phyloP scores from a whole-genome alignment of 345 rosid species.

The Arabidopsis arenosa region DNA sequence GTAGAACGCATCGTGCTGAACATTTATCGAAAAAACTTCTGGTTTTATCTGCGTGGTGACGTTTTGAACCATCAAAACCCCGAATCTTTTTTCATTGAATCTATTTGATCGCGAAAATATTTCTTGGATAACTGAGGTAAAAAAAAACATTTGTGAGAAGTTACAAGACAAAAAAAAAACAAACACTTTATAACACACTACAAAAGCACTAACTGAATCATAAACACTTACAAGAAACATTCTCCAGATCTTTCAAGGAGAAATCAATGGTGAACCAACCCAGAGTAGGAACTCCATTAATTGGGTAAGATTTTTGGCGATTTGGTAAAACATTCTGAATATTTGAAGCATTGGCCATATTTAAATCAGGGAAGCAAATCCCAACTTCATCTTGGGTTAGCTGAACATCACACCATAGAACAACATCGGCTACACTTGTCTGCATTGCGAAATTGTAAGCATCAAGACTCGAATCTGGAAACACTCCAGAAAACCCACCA shows the following conservation, averaged over 20 bases:
- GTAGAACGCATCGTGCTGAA: conserved; percentile 76
- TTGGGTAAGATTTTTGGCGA: conserved; percentile 35
- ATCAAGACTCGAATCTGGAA: conserved; percentile 58
- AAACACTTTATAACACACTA: neutral
- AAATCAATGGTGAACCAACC: conserved; percentile 77
- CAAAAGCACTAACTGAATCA: neutral
- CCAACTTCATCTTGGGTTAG: conserved; percentile 76
- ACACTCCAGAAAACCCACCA: conserved; percentile 85
- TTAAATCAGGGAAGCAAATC: conserved; percentile 67
- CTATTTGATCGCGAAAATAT: neutral
- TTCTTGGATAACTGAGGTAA: conserved; percentile 20
- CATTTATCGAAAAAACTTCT: conserved; percentile 64
- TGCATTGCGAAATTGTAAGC: conserved; percentile 52
- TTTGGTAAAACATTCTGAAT: neutral
- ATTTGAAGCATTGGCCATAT: conserved; percentile 55
- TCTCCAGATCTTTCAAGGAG: conserved; percentile 44
- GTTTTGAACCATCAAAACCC: conserved; percentile 49
- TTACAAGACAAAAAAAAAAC: neutral
- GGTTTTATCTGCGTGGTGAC: conserved; percentile 42
- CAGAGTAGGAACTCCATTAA: conserved; percentile 53
- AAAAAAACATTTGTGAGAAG: neutral
- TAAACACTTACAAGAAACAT: conserved; percentile 49
- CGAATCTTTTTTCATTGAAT: neutral
- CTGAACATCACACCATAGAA: conserved; percentile 83
- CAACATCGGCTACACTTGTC: conserved; percentile 42